A percentile compares a stretch with the other conserved stretches of the same genome.
Conservation (phyloP, 352 stramenopile genomes). For the Pythium dissimile region DNA sequence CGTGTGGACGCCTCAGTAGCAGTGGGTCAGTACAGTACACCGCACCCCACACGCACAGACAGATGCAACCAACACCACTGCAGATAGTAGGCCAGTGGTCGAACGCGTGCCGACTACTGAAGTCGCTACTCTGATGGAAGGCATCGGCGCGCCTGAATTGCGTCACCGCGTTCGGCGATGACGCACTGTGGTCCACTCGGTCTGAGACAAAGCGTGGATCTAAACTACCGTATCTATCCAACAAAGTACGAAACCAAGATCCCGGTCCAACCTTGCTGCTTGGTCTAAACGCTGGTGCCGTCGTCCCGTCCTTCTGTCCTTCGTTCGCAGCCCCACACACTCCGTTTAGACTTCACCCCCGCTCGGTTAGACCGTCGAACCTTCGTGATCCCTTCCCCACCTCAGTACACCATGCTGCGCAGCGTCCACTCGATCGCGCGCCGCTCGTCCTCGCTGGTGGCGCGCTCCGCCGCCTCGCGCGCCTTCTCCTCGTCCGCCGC, state of each 20-base stretch:
- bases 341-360: not conserved
- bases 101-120: too few relatives aligned
- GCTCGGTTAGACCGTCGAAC: not conserved
- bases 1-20: too few relatives aligned
- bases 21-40: too few relatives aligned
- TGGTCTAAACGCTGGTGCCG: slow-evolving; percentile 11
- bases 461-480: slow-evolving; percentile 28
- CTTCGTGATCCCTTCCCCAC: too few relatives aligned
- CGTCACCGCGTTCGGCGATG: not conserved
- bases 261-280: slow-evolving; percentile 3
- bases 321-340: not conserved
- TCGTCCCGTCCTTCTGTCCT: slow-evolving; percentile 9
- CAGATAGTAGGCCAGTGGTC: too few relatives aligned
- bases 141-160: too few relatives aligned
- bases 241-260: slow-evolving; percentile 11
- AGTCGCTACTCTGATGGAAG: too few relatives aligned
- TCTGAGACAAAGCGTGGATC: not conserved
- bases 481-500: slow-evolving; percentile 44
- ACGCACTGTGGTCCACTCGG: not conserved
- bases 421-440: slow-evolving; percentile 28
- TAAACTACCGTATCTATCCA: not conserved
- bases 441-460: slow-evolving; percentile 36
- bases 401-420: slow-evolving; percentile 38
- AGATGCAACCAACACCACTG: too few relatives aligned
- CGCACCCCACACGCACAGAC: too few relatives aligned